Conservation (phyloP, 139 green algal genomes). For the Micractinium sp. region DNA sequence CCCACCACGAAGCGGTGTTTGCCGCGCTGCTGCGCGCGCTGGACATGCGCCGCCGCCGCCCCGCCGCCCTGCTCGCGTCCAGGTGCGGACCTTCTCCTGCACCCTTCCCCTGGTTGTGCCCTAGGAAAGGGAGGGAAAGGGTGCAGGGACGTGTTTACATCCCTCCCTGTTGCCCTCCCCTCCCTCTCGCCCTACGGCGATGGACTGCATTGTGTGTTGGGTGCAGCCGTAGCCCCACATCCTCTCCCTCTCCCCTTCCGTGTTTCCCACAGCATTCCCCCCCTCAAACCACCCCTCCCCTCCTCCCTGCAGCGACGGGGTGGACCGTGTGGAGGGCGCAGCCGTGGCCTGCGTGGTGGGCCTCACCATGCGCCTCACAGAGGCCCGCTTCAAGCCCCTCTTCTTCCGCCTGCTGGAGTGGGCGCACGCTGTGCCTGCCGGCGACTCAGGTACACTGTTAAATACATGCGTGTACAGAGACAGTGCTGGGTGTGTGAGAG, state of each 20-base stretch:
- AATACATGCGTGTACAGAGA: not conserved
- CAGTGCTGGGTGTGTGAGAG: not conserved
- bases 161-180: not conserved
- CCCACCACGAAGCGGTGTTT: constrained; percentile 70
- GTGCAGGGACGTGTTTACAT: too few species aligned
- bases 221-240: constrained; percentile 50
- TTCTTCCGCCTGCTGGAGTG: constrained; percentile 92
- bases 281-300: not conserved
- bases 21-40: constrained; percentile 77
- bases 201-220: constrained; percentile 52
- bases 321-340: constrained; percentile 58
- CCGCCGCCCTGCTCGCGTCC: constrained; percentile 11
- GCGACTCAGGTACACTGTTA: constrained; percentile 18
- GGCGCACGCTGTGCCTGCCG: constrained; percentile 46
- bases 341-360: constrained; percentile 65
- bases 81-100: not conserved
- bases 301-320: constrained; percentile 1
- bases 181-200: constrained; percentile 17
- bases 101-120: not conserved
- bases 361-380: constrained; percentile 90
- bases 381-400: constrained; percentile 90
- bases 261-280: not conserved
- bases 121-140: too few species aligned
- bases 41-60: constrained; percentile 71
- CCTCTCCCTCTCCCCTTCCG: too few species aligned